phyloP scores from a whole-genome alignment of 2,329 filamentous ascomycete species.

The Arthrobotrys entomopaga region DNA sequence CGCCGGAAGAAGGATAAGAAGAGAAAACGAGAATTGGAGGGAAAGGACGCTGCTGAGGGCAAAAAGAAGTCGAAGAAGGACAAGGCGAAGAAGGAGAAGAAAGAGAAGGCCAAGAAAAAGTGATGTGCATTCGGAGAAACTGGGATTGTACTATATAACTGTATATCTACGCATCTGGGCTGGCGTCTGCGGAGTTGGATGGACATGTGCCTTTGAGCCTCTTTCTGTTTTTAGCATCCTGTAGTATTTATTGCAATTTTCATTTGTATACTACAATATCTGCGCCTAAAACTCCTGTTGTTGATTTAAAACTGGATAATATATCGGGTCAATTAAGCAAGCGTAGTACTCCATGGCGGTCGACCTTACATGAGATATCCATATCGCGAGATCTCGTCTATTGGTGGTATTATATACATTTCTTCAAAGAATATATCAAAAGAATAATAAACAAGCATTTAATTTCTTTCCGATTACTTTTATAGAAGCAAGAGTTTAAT shows the following conservation, averaged over 20 bases:
- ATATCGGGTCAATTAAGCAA: neutral
- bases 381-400: conserved; percentile 30
- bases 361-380: neutral
- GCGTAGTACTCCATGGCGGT: neutral
- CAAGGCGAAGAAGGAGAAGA: conserved; percentile 46
- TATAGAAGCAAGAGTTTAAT: conserved; percentile 13
- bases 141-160: conserved; percentile 38
- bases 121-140: neutral
- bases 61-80: conserved; percentile 59
- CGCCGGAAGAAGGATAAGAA: conserved; percentile 58
- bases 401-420: conserved; percentile 34
- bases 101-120: conserved; percentile 43
- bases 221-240: too few relatives aligned
- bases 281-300: too few relatives aligned
- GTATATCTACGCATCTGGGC: conserved; percentile 59
- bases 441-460: conserved; percentile 14
- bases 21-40: conserved; percentile 59
- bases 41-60: conserved; percentile 54
- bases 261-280: too few relatives aligned
- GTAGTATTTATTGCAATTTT: too few relatives aligned
- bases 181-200: conserved; percentile 58
- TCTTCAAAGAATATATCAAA: conserved; percentile 18
- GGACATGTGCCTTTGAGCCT: conserved; percentile 60
- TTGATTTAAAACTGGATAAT: too few relatives aligned
- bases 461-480: conserved; percentile 14